A percentile compares a stretch with the other conserved stretches of the same genome.
Evolutionary conservation across 352 stramenopile species (phyloP).

Genomic region (Globisporangium spinosum): DNA sequence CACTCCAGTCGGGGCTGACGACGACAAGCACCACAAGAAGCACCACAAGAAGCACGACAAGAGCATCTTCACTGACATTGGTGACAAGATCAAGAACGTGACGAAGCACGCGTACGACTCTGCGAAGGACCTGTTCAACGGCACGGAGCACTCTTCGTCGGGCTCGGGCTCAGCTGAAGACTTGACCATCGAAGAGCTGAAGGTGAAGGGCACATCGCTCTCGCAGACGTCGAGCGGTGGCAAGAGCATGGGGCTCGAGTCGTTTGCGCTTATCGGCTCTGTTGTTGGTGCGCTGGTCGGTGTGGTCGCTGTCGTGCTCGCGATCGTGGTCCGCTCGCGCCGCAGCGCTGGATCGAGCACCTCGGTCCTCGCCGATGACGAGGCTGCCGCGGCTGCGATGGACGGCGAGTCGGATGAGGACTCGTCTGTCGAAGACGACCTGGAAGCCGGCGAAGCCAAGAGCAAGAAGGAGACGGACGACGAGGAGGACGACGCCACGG

Average conservation of each 20-base stretch:
- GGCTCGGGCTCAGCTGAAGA: conserved; percentile 11
- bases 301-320: conserved; percentile 17
- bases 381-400: conserved; percentile 37
- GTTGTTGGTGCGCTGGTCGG: conserved; percentile 18
- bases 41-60: conserved; percentile 9
- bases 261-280: conserved; percentile 21
- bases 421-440: conserved; percentile 28
- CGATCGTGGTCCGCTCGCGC: conserved; percentile 26
- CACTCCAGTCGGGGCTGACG: neutral
- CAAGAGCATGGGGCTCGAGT: conserved; percentile 15
- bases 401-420: conserved; percentile 31
- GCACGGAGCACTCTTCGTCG: conserved; percentile 5
- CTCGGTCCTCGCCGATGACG: conserved; percentile 31
- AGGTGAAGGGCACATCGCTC: conserved; percentile 16
- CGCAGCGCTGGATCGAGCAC: conserved; percentile 18
- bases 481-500: conserved; percentile 27
- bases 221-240: conserved; percentile 18
- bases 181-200: conserved; percentile 8
- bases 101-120: no score
- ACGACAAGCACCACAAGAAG: conserved; percentile 16
- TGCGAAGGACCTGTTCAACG: conserved; percentile 18
- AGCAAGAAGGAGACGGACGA: conserved; percentile 27
- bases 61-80: conserved; percentile 16
- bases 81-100: conserved; percentile 18
- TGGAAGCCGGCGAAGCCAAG: conserved; percentile 27